Conservation (phyloP, 108 stramenopile genomes). For the Nannochloropsis oceanica region DNA sequence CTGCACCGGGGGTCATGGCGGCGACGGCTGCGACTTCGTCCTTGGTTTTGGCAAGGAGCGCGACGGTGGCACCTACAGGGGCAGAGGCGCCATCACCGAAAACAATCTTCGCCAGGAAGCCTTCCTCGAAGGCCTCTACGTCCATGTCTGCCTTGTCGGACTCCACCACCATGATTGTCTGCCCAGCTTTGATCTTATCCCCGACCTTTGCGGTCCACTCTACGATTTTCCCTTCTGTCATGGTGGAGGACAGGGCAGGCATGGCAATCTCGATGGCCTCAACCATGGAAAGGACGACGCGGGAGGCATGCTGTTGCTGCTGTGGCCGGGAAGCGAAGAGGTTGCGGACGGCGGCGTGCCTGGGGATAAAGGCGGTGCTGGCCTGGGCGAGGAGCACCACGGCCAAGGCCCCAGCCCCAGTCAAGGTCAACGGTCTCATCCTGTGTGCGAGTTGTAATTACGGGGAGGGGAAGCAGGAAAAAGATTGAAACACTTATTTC, state of each 20-base stretch:
- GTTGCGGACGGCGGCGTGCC: not conserved
- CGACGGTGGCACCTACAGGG: constrained; percentile 74
- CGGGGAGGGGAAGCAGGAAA: not conserved
- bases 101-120: constrained; percentile 80
- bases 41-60: constrained; percentile 55
- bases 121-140: constrained; percentile 81
- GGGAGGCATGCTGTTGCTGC: not conserved
- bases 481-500: not conserved
- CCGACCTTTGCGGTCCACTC: constrained; percentile 84
- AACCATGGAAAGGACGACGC: not conserved
- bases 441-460: not conserved
- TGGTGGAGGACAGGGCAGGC: constrained; percentile 95
- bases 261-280: constrained; percentile 48
- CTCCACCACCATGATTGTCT: constrained; percentile 91
- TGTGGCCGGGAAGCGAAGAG: not conserved
- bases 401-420: not conserved
- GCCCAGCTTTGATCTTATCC: constrained; percentile 67
- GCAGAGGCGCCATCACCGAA: constrained; percentile 74
- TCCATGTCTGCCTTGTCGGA: constrained; percentile 98
- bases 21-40: not conserved
- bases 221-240: constrained; percentile 92
- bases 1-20: not conserved
- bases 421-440: not conserved
- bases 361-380: not conserved
- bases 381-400: not conserved